A percentile compares a stretch with the other conserved stretches of the same genome.
Conservation (phyloP, 495 filamentous ascomycete species). For the Penicillium steckii region DNA sequence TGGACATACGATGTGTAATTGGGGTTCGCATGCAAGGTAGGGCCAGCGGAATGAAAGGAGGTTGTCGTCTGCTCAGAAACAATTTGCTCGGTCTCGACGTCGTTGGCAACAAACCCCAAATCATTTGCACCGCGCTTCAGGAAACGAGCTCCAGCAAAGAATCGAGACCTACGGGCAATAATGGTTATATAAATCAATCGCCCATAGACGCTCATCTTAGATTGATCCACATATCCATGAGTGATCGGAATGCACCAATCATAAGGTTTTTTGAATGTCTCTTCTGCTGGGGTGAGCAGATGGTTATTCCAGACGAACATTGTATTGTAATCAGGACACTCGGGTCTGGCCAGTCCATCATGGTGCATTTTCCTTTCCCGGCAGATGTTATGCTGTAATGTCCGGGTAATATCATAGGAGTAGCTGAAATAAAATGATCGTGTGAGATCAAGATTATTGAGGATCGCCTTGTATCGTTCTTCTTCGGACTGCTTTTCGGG, state of each 20-base stretch:
- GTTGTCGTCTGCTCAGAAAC: constrained; percentile 91
- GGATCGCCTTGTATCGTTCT: constrained; percentile 79
- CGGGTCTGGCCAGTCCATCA: constrained; percentile 56
- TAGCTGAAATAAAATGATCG: constrained; percentile 98
- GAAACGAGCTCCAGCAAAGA: constrained; percentile 92
- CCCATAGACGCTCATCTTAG: constrained; percentile 79
- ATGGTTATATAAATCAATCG: constrained; percentile 86
- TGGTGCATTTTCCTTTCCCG: constrained; percentile 69
- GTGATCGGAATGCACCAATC: constrained; percentile 97
- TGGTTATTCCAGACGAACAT: constrained; percentile 99
- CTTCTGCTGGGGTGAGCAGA: constrained; percentile 73
- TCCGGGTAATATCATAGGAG: constrained; percentile 92
- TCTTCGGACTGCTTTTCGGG: constrained; percentile 86
- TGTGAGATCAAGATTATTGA: constrained; percentile 86
- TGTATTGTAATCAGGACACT: constrained; percentile 70
- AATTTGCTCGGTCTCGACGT: constrained; percentile 99
- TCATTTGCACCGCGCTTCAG: constrained; percentile 95
- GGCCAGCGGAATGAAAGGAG: constrained; percentile 90
- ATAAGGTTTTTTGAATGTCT: constrained; percentile 71
- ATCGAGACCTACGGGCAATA: constrained; percentile 87
- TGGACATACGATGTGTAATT: constrained; percentile 95
- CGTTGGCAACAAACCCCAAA: constrained; percentile 93
- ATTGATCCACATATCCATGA: constrained; percentile 93
- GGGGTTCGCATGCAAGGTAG: constrained; percentile 80
- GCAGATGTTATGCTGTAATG: constrained; percentile 89